Evolutionary conservation across 208 protist species (phyloP), one percentile per base, ranked within the genome.

Genomic region (Leishmania amazonensis): DNA sequence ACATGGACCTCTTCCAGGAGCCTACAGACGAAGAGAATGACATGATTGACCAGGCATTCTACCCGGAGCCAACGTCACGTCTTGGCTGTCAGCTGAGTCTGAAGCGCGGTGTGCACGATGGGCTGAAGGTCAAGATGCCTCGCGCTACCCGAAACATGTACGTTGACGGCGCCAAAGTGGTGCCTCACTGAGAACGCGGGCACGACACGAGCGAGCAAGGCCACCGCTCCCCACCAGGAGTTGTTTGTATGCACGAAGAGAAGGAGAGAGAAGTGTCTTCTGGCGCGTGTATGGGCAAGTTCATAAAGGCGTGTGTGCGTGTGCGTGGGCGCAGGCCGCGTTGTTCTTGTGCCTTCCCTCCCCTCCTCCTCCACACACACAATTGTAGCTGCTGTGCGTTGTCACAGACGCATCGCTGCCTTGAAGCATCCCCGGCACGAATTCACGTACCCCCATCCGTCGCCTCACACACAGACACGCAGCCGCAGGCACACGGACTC

Each of bases 21-120:
- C 90, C 98, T 7, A 90, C 91, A 21, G 99, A 99, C 79, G 98
- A 99, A 74, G 98, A 97, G 86, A 93, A 98, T 68, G 96, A 98
- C 81, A 97, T 98, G 94, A 87, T 97, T 57, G 96, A 98, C 76
- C 85, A 93, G 77, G 96, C 96, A 49, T 98, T 98, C 71, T 97
- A 91, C 76, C 91, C 93, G 15, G 84, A 95, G 78, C 87, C 94
- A 3, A 98, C 89, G 19, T 97, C 93, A 8, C 91, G 96, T 0
- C 87, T 98, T 28, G 96, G 95, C 13, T 98, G 96, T 78, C 96
- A 98, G 85, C 81, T 98, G 60, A 85, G 81, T 24, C 74, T 98
- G 40, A 81, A 87, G 68, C 79, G 91, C 74, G 86, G 83, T n/a
- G 93, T 93, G 75, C 93, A 97, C 80, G 88, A 97, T 57, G 94